Evolutionary conservation across 2,329 filamentous ascomycete genomes (phyloP).

Genomic region (Diaporthe sp.): DNA sequence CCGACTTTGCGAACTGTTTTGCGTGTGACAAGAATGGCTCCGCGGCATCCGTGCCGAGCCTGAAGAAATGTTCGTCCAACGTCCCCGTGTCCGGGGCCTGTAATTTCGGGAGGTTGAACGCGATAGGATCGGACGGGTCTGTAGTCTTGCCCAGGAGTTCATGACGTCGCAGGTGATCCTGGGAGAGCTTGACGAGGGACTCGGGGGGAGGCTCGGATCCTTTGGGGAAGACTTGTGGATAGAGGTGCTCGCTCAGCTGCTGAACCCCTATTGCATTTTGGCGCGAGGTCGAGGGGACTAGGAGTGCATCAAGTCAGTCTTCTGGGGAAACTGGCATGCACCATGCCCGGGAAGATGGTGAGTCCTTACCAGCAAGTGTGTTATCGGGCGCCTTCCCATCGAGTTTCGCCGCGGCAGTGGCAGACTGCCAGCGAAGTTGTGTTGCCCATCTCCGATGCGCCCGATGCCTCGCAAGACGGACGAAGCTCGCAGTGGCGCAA

Average conservation of each 20-base stretch:
- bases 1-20: constrained; percentile 77
- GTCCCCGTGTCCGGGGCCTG: constrained; percentile 72
- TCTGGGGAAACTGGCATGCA: constrained; percentile 33
- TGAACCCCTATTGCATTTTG: constrained; percentile 96
- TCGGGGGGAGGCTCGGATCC: constrained; percentile 68
- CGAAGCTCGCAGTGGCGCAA: constrained; percentile 59
- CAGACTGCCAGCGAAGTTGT: constrained; percentile 60
- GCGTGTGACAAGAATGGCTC: constrained; percentile 85
- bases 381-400: constrained; percentile 38
- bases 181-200: constrained; percentile 83
- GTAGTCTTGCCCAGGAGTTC: constrained; percentile 92
- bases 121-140: constrained; percentile 80
- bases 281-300: constrained; percentile 71
- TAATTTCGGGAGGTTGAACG: constrained; percentile 85
- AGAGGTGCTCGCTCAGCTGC: constrained; percentile 87
- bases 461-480: constrained; percentile 64
- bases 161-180: constrained; percentile 85
- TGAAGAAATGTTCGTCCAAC: constrained; percentile 94
- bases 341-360: constrained; percentile 2
- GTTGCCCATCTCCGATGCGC: constrained; percentile 54
- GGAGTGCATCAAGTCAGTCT: constrained; percentile 37
- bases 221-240: constrained; percentile 83
- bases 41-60: constrained; percentile 85
- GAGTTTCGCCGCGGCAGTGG: constrained; percentile 36
- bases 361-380: constrained; percentile 57